Conservation (phyloP, 495 filamentous ascomycete species). For the Annulohypoxylon maeteangense region DNA sequence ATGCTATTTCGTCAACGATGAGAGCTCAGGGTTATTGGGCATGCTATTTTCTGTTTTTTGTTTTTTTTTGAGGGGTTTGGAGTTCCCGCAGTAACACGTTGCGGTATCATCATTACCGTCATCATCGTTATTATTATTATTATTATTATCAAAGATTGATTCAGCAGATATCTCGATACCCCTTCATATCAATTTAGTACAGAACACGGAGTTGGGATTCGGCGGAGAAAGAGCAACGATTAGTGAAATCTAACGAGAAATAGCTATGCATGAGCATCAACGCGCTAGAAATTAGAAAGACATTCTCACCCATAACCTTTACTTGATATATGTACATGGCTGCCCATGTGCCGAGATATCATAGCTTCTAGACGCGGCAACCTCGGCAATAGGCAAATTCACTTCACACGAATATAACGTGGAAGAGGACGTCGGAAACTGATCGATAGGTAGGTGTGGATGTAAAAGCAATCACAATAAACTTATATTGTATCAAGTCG, state of each 20-base stretch:
- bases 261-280: background rate
- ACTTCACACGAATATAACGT: background rate
- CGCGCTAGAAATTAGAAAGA: constrained; percentile 21
- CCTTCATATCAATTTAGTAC: constrained; percentile 24
- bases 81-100: constrained; percentile 6
- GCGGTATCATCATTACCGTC: background rate
- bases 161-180: constrained; percentile 38
- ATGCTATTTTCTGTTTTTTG: constrained; percentile 9
- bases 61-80: constrained; percentile 14
- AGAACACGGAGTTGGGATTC: constrained; percentile 26
- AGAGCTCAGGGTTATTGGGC: background rate
- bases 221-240: constrained; percentile 3
- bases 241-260: constrained; percentile 20
- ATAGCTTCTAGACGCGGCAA: background rate
- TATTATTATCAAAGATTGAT: constrained; percentile 28
- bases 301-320: background rate
- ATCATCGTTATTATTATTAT: background rate
- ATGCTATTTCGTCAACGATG: background rate
- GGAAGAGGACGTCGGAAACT: background rate
- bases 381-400: background rate
- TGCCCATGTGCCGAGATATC: background rate
- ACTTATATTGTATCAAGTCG: constrained; percentile 4
- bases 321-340: background rate
- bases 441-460: background rate
- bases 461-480: no score